Evolutionary conservation across 176 grass and related monocot genomes (phyloP).

Genomic region (Tuctoria greenei): DNA sequence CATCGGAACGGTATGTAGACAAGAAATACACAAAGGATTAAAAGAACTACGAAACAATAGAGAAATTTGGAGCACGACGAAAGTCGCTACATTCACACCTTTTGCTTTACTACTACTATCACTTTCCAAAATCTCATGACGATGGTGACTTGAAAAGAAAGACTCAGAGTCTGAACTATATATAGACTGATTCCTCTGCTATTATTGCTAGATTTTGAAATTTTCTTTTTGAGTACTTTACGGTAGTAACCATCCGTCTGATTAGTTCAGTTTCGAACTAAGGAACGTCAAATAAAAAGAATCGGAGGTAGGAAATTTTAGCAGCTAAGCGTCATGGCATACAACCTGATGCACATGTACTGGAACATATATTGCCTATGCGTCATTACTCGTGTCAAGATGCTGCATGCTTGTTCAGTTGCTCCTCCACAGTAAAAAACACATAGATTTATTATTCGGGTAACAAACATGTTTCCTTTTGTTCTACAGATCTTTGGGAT

Average conservation of each 20-base stretch:
- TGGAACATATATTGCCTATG: neutral
- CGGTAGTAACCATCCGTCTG: too few relatives aligned
- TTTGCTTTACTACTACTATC: neutral
- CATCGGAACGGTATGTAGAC: slow-evolving; percentile 81
- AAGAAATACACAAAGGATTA: neutral
- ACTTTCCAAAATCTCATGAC: neutral
- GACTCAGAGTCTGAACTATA: neutral
- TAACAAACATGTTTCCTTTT: neutral
- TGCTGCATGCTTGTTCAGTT: neutral
- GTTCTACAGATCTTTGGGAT: slow-evolving; percentile 70
- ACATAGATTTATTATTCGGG: neutral
- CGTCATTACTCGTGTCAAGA: neutral
- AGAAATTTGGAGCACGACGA: neutral
- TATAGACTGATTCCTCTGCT: neutral
- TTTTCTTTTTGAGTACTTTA: neutral
- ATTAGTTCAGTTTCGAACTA: too few relatives aligned
- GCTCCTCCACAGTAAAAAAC: neutral
- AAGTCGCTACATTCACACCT: neutral
- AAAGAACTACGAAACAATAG: neutral
- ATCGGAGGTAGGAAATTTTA: too few relatives aligned
- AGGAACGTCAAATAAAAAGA: too few relatives aligned
- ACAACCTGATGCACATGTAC: neutral
- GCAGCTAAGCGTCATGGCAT: neutral
- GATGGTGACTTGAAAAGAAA: neutral
- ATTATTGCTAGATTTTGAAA: neutral